Base-by-base conservation (phyloP, 805 yeast genomes). In the Metschnikowia lachancei region DNA sequence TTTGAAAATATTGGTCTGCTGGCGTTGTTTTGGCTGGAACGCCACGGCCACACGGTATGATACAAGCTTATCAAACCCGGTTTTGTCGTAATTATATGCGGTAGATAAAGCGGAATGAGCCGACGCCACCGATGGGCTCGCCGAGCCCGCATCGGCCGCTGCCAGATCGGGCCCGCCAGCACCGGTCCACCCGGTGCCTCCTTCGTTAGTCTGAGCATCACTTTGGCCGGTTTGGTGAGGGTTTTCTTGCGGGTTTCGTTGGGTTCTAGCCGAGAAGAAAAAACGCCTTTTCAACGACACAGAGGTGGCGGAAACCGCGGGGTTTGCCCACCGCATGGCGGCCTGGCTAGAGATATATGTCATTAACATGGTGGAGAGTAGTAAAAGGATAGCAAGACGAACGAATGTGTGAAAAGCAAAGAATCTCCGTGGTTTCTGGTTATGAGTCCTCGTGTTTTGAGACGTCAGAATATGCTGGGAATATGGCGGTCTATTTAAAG, bases 11-110 rank as follows among this genome's bases (percentile, higher is more conserved):
- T 76, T 71, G 47, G 77, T 75, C 40, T 76, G 81, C 36, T 69
- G 66, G 45, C 94, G 67, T 56, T 81, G 83, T 59, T 87, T 87
- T 3, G 94, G 87, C 59, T 82, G 85, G 60, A 74, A 87, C 1
- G 90, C 86, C 14, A 85, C 87, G 0, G 88, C 79, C 12, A 82
- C 69, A 29, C 78, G 70, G 60, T 78, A 83, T 29, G 72, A 69
- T 40, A 71, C 33, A 33, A 61, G 55, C 38, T 51, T 42, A 28
- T 55, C 59, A 44, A 64, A 52, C 17, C 55, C 36, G 28, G 56
- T 36, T 37, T 42, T 28, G 45, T 58, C 63, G 44, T 52, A 57
- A 44, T 60, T 56, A 47, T 51, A 43, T n/a, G 56, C 53, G 12
- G 63, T 44, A 5, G 51, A 48, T 26, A 33, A 13, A n/a, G 43